Conservation (phyloP, 441 rosid species). For the Corymbia citriodora region DNA sequence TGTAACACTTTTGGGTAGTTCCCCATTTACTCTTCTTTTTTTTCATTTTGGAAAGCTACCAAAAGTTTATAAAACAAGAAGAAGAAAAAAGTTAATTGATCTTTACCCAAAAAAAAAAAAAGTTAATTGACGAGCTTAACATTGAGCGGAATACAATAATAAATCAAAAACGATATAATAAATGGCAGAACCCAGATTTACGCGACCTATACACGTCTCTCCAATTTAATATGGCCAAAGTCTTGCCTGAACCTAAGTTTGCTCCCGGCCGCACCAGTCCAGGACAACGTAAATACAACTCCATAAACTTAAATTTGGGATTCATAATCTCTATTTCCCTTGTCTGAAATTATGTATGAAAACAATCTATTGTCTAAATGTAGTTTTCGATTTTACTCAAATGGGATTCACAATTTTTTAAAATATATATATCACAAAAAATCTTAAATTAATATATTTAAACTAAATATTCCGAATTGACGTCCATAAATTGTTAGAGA, state of each 20-base stretch:
- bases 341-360: accelerated
- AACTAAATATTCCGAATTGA: too few species aligned
- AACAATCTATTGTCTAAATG: neutral
- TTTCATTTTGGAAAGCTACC: neutral
- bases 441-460: too few species aligned
- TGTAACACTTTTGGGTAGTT: neutral
- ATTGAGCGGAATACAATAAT: neutral
- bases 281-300: neutral
- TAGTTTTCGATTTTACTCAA: neutral
- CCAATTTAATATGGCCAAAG: neutral
- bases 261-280: accelerated
- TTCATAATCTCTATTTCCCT: neutral
- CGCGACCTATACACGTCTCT: neutral
- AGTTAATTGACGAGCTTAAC: neutral
- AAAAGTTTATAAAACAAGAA: neutral
- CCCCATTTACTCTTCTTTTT: neutral
- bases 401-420: neutral
- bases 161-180: neutral
- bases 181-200: neutral
- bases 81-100: too few species aligned
- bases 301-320: neutral
- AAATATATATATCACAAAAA: neutral
- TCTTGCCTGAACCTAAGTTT: too few species aligned
- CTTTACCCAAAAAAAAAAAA: too few species aligned
- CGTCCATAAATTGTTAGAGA: too few species aligned